Base-by-base conservation (phyloP, 2,329 filamentous ascomycete species). In the Stagonosporopsis cucurbitacearum region DNA sequence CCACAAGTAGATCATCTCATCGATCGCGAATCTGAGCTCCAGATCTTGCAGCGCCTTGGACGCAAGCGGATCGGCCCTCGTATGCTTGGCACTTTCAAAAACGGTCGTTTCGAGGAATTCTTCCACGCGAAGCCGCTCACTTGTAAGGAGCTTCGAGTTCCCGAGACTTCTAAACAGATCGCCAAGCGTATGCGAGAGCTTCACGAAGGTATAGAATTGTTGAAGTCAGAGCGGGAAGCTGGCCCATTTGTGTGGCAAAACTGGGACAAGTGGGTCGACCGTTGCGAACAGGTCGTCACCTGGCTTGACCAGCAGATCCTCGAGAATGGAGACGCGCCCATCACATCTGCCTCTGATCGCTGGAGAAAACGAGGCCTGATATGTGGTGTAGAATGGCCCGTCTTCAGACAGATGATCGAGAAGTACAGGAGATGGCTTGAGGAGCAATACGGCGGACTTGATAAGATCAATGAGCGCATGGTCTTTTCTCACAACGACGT, bases 401-500 rank as follows among this genome's bases (percentile, higher is more conserved):
- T 84, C 19, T 98, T 99, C 79, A 86, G 86, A 58, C 81, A 82
- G 37, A 84, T 87, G 30, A 87, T 97, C 28, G 85, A 90, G 20
- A 90, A 86, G 67, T 97, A 97, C 74, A 86, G 92, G 15, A 79
- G 80, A 19, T 89, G 88, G 81, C 78, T 98, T n/a, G 79, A 88
- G 48, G 81, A 84, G 35, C 84, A 86, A 66, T 95, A 93, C 74
- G 89, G 89, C 35, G 87, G 87, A 1, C 71, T 80, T 4, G 78
- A 85, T 30, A 85, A 84, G 44, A 82, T 98, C 52, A 88, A 88
- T 48, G 84, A 90, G 42, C 83, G 86, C 50, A 84, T 99, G 11
- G 87, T 97, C 0, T 99, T 99, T 81, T 91, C 92, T n/a, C 95
- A 99, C 75, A 97, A 96, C 69, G 95, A 99, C 82, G 92, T 96